Base-by-base conservation (phyloP, 441 rosid species). In the Populus hybrid region DNA sequence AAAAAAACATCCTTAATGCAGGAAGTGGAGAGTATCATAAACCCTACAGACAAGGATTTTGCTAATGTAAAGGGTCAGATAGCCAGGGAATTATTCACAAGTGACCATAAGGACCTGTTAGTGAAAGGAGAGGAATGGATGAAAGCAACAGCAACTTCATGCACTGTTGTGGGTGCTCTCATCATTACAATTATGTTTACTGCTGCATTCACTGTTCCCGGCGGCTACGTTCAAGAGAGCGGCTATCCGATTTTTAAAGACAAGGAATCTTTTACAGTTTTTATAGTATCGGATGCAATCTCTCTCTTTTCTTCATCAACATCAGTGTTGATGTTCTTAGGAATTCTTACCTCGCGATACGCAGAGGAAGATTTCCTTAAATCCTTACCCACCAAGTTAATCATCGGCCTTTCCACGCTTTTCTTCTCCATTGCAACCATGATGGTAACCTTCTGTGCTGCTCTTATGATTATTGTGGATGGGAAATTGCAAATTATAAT, bases 391-490 rank as follows among this genome's bases (percentile, higher is more conserved):
- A 54, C n/a, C 1, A 54, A 54, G 70, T 24, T 67, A 28, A 10
- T 67, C 6, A 24, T 24, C 16, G 70, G 70, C 16, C 70, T 67
- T 67, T 67, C 35, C 20, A 67, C 70, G n/a, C 70, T 67, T 12
- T 67, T 24, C 70, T 10, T 83, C 12, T 84, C 90, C 10, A 85
- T 87, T 28, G 80, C 79, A 59, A 50, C 84, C 38, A 89, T 89
- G 90, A 77, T 89, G 76, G 83, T 82, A 10, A 84, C 90, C n/a
- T 89, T 89, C 69, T 67, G 83, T 35, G 81, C 90, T 1, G 78
- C 89, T 7, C 82, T 84, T 21, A 79, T 78, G 73, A 80, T 87
- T 8, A 79, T 79, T 24, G 78, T 87, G 10, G 82, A 82, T 6
- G 67, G 80, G 11, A 73, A 69, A 34, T 69, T 78, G 34, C 69